Evolutionary conservation across 2,329 filamentous ascomycete species (phyloP), one percentile per base, ranked within the genome.

Genomic region (Cladosporium austrohemisphaericum): DNA sequence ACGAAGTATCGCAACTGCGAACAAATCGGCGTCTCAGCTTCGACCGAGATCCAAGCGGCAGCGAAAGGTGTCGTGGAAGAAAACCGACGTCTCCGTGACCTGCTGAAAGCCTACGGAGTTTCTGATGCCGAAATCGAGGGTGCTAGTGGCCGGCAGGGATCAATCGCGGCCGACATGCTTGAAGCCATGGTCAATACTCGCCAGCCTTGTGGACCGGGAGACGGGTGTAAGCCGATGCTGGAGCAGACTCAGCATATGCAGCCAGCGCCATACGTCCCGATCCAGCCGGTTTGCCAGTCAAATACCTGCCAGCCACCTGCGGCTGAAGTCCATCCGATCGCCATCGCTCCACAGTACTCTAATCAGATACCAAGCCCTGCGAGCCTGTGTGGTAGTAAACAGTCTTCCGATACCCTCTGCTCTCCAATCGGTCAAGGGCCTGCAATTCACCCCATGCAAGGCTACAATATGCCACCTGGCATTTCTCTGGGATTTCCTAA

Each of bases 11-110:
- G 81, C 38, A 68, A 71, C 45, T 87, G 78, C 62, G 83, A 89
- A 64, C 72, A 79, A 29, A 71, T 77, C 25, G 85, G 86, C 14
- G 76, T 86, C 41, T 78, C 85, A 60, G 85, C 84, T 3, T 84
- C 82, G 1, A 72, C 77, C n/a, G 84, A 88, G 61, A 81, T 90
- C 9, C 86, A 90, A 62, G 70, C 76, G 43, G 86, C 85, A 1
- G 86, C 85, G 2, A 73, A 83, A 49, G 78, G 71, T 48, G 86
- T 89, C 2, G 76, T 80, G 4, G 80, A 84, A 13, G 85, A 91
- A 65, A 90, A 90, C 64, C 76, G 71, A 51, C 77, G 77, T 46
- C 71, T 90, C 49, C 75, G 84, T 18, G 69, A 69, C 13, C 70
- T 89, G 14, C 72, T 88, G 26, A 70, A 73, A 44, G 68, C 75